These are phyloP conservation scores for Colletotrichum noveboracense DNA, from an alignment of 2,329 filamentous ascomycete genomes.

Conservation along the genomic window DNA sequence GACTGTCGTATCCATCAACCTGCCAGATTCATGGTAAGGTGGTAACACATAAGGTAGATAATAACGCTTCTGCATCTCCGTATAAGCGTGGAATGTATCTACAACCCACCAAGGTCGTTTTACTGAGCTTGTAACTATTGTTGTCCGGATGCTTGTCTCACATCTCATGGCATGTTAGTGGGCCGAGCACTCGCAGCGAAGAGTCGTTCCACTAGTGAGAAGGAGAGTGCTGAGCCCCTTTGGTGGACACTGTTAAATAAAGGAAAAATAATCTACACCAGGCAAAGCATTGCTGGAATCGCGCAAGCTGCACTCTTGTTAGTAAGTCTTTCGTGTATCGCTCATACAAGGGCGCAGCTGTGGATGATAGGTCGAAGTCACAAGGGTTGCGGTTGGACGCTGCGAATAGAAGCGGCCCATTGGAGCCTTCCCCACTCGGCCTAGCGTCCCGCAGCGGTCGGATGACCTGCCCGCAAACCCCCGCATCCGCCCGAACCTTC, in stretches of 20 bases:
- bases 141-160: neutral
- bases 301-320: neutral
- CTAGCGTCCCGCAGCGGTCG: neutral
- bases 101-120: neutral
- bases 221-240: neutral
- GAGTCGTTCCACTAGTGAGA: neutral
- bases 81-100: neutral
- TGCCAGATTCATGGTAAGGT: neutral
- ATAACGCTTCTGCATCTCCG: neutral
- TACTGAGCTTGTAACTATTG: neutral
- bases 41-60: neutral
- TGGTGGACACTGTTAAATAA: neutral
- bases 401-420: neutral
- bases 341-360: neutral
- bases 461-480: neutral
- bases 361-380: neutral
- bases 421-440: neutral
- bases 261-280: neutral
- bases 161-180: neutral
- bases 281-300: neutral
- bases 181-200: neutral
- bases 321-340: neutral
- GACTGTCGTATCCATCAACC: neutral
- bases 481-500: neutral
- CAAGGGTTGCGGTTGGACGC: neutral